A percentile compares a stretch with the other conserved stretches of the same genome.
Evolutionary conservation across 805 yeast genomes (phyloP).

Genomic region (Zygoascus ofunaensis): DNA sequence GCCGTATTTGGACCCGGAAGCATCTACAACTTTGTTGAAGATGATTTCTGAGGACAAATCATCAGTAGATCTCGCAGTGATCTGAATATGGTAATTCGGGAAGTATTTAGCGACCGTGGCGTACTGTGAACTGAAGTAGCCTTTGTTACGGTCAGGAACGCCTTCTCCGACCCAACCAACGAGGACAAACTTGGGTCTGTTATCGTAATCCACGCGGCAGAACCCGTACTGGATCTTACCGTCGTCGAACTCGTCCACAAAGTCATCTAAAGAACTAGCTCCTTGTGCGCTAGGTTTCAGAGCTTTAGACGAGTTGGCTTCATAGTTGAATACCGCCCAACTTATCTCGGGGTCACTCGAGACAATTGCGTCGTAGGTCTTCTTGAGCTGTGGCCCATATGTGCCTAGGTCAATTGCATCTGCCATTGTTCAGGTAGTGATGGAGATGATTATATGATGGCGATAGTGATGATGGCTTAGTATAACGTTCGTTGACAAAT

Average conservation of each 20-base stretch:
- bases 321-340: constrained; percentile 77
- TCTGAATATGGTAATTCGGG: constrained; percentile 84
- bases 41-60: constrained; percentile 78
- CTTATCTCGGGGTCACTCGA: constrained; percentile 59
- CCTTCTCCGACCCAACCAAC: constrained; percentile 95
- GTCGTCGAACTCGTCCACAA: constrained; percentile 74
- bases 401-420: constrained; percentile 45
- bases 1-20: constrained; percentile 87
- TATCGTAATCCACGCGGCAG: constrained; percentile 78
- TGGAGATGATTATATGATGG: too few relatives aligned
- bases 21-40: constrained; percentile 67
- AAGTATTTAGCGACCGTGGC: constrained; percentile 32
- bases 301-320: constrained; percentile 36
- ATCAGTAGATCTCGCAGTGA: constrained; percentile 90
- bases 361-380: constrained; percentile 68
- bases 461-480: not conserved
- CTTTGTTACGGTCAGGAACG: constrained; percentile 50
- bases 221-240: constrained; percentile 86
- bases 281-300: constrained; percentile 32
- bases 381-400: constrained; percentile 66
- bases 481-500: too few relatives aligned
- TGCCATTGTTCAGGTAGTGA: too few relatives aligned
- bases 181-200: constrained; percentile 75
- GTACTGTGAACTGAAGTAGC: constrained; percentile 36
- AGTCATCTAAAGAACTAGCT: constrained; percentile 53